Conservation (phyloP, 768 basidiomycete genomes). For the Termitomyces sp. region DNA sequence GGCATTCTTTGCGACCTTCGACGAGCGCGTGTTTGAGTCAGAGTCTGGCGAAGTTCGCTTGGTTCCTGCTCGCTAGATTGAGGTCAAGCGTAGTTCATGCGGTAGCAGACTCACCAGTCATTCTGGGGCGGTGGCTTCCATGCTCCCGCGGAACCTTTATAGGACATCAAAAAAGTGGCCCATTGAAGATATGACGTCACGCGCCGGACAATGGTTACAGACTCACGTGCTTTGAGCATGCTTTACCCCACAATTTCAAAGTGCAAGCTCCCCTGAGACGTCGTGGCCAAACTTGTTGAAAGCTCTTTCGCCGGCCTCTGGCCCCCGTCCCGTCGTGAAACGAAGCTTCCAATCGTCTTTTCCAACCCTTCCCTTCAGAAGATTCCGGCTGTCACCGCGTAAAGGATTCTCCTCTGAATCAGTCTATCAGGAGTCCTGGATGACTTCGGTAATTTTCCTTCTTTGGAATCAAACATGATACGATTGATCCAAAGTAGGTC, state of each 20-base stretch:
- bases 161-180: not conserved
- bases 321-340: not conserved
- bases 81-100: not conserved
- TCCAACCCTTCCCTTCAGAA: not conserved
- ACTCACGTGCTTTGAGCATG: slow-evolving; percentile 2
- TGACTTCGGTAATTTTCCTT: not conserved
- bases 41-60: slow-evolving; percentile 41
- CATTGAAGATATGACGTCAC: slow-evolving; percentile 15
- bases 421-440: too few relatives aligned
- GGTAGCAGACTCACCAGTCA: not conserved
- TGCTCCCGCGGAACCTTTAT: slow-evolving; percentile 2
- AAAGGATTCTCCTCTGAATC: not conserved
- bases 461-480: not conserved
- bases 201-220: slow-evolving; percentile 1
- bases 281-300: not conserved
- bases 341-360: not conserved
- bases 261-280: not conserved
- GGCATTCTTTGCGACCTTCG: slow-evolving; percentile 47
- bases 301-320: not conserved
- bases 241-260: not conserved
- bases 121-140: not conserved
- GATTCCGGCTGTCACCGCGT: not conserved
- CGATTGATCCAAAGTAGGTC: not conserved
- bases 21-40: slow-evolving; percentile 33
- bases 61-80: slow-evolving; percentile 19